Evolutionary conservation across 345 rosid genomes (phyloP).

Genomic region (Eucalyptus pauciflora): DNA sequence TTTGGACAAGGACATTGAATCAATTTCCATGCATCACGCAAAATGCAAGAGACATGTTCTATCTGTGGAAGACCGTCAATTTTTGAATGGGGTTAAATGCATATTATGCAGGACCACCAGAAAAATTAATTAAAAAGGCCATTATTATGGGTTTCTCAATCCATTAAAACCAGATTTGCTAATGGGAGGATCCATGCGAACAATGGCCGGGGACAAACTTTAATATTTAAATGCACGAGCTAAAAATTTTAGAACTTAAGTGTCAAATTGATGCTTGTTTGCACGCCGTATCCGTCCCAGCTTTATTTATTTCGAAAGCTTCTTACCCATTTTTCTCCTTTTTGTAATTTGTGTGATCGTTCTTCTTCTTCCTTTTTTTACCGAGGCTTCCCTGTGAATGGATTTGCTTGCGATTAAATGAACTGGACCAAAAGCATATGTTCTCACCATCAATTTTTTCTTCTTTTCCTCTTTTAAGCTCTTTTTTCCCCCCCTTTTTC

Average conservation of each 20-base stretch:
- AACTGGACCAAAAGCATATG: not conserved
- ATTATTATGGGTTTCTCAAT: not conserved
- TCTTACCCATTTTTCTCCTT: not conserved
- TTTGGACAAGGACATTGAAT: not conserved
- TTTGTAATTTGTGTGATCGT: not conserved
- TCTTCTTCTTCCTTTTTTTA: not conserved
- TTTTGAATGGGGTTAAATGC: not conserved
- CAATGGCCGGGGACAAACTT: not conserved
- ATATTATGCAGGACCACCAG: not conserved
- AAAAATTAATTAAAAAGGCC: not conserved
- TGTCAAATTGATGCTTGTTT: accelerated
- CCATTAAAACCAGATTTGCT: not conserved
- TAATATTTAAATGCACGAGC: not conserved
- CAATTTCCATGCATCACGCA: not conserved
- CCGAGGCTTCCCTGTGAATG: not conserved
- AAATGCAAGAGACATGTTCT: not conserved
- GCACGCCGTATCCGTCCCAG: accelerated
- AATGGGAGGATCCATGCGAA: not conserved
- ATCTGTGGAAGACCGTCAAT: not conserved
- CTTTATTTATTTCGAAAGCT: not conserved
- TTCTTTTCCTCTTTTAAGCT: not conserved
- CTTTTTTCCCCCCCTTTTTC: not conserved
- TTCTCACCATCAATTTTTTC: not conserved
- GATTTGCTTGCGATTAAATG: not conserved
- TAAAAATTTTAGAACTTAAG: not conserved